phyloP scores from a whole-genome alignment of 352 stramenopile species.

The Phytophthora cryptogea region DNA sequence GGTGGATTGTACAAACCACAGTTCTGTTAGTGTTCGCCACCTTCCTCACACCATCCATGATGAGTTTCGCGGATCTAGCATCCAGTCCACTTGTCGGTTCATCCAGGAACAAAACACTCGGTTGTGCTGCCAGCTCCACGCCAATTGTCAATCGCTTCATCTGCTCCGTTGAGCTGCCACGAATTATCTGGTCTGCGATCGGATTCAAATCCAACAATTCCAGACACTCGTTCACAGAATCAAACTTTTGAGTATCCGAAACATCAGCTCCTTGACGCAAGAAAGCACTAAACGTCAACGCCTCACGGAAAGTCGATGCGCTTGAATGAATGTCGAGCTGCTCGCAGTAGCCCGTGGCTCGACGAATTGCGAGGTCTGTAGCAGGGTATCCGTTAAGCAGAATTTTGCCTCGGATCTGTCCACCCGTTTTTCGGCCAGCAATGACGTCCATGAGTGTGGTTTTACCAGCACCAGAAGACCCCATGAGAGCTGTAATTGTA shows the following conservation, averaged over 20 bases:
- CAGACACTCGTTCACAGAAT: constrained; percentile 37
- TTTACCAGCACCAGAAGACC: constrained; percentile 77
- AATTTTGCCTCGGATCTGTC: constrained; percentile 77
- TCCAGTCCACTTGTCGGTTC: constrained; percentile 84
- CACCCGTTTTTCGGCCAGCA: constrained; percentile 85
- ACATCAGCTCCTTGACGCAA: constrained; percentile 49
- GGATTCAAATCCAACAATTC: constrained; percentile 29
- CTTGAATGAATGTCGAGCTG: constrained; percentile 88
- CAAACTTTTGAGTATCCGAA: constrained; percentile 29
- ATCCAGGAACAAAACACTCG: constrained; percentile 80
- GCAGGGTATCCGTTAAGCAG: constrained; percentile 78
- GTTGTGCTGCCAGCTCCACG: constrained; percentile 76
- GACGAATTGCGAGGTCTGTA: constrained; percentile 33
- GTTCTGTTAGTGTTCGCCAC: constrained; percentile 59
- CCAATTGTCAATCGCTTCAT: constrained; percentile 54
- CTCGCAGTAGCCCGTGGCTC: constrained; percentile 45
- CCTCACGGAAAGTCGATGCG: constrained; percentile 88
- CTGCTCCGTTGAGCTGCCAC: constrained; percentile 43
- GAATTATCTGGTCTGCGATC: constrained; percentile 43
- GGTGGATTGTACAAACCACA: constrained; percentile 90
- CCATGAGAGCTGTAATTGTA: constrained; percentile 58
- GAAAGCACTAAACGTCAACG: constrained; percentile 84
- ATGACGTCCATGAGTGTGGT: constrained; percentile 94
- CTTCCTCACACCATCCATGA: constrained; percentile 83
- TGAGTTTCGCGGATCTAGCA: constrained; percentile 67